Evolutionary conservation across 345 rosid species (phyloP).

Genomic region (Arabis alpina): DNA sequence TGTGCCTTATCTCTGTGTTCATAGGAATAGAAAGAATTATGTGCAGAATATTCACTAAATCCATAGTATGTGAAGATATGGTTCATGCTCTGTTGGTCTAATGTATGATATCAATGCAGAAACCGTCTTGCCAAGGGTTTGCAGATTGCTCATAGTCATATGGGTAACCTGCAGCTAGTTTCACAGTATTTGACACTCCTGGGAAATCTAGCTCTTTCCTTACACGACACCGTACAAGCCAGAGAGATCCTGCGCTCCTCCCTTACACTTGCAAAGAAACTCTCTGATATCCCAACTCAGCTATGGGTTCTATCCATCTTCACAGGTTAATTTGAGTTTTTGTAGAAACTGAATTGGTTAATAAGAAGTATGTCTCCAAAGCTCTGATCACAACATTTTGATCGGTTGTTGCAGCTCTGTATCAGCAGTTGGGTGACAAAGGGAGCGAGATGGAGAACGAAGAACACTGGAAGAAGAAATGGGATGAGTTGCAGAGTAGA

Average conservation of each 20-base stretch:
- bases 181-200: slow-evolving; percentile 90
- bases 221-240: slow-evolving; percentile 91
- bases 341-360: neutral
- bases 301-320: slow-evolving; percentile 91
- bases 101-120: slow-evolving; percentile 50
- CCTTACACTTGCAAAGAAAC: slow-evolving; percentile 89
- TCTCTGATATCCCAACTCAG: slow-evolving; percentile 90
- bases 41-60: neutral
- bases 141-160: slow-evolving; percentile 85
- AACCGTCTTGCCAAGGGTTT: slow-evolving; percentile 91
- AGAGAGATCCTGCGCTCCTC: slow-evolving; percentile 94
- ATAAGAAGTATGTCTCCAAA: neutral
- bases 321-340: slow-evolving; percentile 55
- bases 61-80: slow-evolving; percentile 14
- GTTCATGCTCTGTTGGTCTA: slow-evolving; percentile 10
- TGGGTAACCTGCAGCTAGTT: slow-evolving; percentile 98
- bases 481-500: slow-evolving; percentile 77
- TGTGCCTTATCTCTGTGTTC: slow-evolving; percentile 2
- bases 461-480: slow-evolving; percentile 70
- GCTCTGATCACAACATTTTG: slow-evolving; percentile 14
- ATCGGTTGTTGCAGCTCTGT: slow-evolving; percentile 54
- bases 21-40: neutral
- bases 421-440: slow-evolving; percentile 72
- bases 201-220: slow-evolving; percentile 88
- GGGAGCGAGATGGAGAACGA: slow-evolving; percentile 95